These are phyloP conservation scores for Cyberlindnera nakhonratchasimensis DNA, from an alignment of 805 yeast genomes.

Conservation along the genomic window DNA sequence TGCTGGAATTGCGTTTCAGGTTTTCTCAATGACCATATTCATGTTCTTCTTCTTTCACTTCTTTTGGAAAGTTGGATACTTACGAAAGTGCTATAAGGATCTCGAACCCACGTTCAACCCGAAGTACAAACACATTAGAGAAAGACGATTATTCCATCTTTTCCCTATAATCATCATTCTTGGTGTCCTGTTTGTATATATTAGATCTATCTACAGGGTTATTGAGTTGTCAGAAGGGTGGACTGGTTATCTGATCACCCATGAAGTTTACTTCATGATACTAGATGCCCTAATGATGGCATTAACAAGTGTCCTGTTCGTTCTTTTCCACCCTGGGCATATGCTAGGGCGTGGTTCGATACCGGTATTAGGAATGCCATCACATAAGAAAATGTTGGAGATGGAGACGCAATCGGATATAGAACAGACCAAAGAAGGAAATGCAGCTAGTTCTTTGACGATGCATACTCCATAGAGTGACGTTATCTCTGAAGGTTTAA, in stretches of 20 bases:
- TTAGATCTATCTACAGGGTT: constrained; percentile 71
- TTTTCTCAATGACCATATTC: constrained; percentile 60
- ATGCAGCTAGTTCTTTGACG: too few relatives aligned
- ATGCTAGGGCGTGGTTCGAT: constrained; percentile 34
- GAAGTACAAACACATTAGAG: constrained; percentile 6
- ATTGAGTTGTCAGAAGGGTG: constrained; percentile 73
- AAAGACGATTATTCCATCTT: constrained; percentile 9
- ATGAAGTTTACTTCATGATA: constrained; percentile 58
- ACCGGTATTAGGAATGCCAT: constrained; percentile 8
- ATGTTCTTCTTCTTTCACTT: constrained; percentile 48
- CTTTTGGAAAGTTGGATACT: constrained; percentile 32
- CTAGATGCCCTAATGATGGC: constrained; percentile 64
- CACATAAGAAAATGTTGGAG: constrained; percentile 10
- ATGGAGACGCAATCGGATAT: background rate
- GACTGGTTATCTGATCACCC: constrained; percentile 59
- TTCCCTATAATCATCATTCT: constrained; percentile 45
- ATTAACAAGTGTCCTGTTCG: constrained; percentile 42
- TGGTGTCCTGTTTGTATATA: constrained; percentile 51
- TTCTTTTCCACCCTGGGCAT: constrained; percentile 62
- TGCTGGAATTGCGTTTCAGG: constrained; percentile 76
- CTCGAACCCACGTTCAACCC: constrained; percentile 8
- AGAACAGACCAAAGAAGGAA: background rate
- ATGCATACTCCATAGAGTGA: too few relatives aligned
- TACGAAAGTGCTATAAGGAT: constrained; percentile 4
- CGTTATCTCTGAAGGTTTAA: too few relatives aligned